These are phyloP conservation scores for Penicillium sp. DNA, from an alignment of 2,329 filamentous ascomycete genomes.

Conservation along the genomic window DNA sequence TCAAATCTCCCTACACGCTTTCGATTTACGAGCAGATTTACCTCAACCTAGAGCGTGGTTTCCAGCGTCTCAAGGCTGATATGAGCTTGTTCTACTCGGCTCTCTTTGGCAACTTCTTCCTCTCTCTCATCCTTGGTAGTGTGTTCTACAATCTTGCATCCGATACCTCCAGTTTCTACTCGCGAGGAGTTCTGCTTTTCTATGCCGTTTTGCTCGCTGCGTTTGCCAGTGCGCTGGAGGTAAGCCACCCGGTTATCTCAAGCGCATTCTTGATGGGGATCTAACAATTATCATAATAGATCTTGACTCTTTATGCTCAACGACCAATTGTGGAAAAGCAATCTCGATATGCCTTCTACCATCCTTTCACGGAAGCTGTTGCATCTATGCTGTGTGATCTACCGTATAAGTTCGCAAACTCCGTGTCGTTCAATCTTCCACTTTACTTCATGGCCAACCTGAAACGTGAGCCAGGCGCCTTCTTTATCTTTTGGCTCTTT, in stretches of 20 bases:
- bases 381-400: constrained; percentile 67
- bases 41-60: constrained; percentile 76
- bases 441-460: constrained; percentile 87
- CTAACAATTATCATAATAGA: no score
- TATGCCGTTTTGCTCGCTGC: constrained; percentile 82
- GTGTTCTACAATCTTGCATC: constrained; percentile 72
- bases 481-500: constrained; percentile 75
- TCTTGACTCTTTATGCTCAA: constrained; percentile 79
- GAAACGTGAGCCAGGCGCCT: constrained; percentile 65
- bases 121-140: constrained; percentile 70
- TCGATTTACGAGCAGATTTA: constrained; percentile 69
- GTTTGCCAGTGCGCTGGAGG: constrained; percentile 67
- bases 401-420: constrained; percentile 70
- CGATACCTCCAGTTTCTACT: constrained; percentile 67
- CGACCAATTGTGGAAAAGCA: constrained; percentile 92
- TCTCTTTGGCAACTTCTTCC: constrained; percentile 61
- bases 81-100: constrained; percentile 65
- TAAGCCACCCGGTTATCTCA: no score
- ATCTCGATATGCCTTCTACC: constrained; percentile 76
- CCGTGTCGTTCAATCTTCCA: constrained; percentile 69
- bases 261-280: no score
- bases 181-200: constrained; percentile 72
- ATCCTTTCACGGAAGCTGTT: constrained; percentile 83
- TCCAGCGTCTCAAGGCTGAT: constrained; percentile 68
- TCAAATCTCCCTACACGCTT: constrained; percentile 81